Conservation (phyloP, 805 yeast species). For the Saturnispora halmiae region DNA sequence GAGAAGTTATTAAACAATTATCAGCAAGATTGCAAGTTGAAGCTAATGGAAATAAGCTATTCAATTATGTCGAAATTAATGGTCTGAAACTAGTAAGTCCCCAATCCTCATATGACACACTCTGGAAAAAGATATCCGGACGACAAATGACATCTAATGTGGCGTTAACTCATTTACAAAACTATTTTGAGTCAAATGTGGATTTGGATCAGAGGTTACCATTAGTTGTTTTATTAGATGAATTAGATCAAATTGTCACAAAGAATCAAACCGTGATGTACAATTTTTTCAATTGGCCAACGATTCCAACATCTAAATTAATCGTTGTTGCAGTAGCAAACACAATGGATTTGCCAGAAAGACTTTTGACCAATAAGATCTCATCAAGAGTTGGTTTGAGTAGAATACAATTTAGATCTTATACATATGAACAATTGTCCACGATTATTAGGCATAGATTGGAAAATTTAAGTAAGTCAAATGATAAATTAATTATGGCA, state of each 20-base stretch:
- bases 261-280: slow-evolving; percentile 80
- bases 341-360: slow-evolving; percentile 94
- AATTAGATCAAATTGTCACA: slow-evolving; percentile 83
- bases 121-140: slow-evolving; percentile 72
- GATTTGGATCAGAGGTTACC: slow-evolving; percentile 34
- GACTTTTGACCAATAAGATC: slow-evolving; percentile 76
- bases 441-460: slow-evolving; percentile 67
- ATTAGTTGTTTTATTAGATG: slow-evolving; percentile 77
- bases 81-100: slow-evolving; percentile 82
- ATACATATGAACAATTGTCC: slow-evolving; percentile 68
- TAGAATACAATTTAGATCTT: slow-evolving; percentile 83
- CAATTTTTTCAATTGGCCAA: slow-evolving; percentile 97
- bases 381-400: slow-evolving; percentile 85
- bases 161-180: slow-evolving; percentile 61
- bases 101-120: slow-evolving; percentile 65
- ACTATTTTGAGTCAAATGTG: slow-evolving; percentile 41
- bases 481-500: slow-evolving; percentile 39
- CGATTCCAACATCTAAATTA: slow-evolving; percentile 65
- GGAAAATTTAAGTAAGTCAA: slow-evolving; percentile 35
- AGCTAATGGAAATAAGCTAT: slow-evolving; percentile 26
- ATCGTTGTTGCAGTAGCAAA: slow-evolving; percentile 92
- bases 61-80: slow-evolving; percentile 78
- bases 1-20: slow-evolving; percentile 74
- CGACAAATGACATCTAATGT: slow-evolving; percentile 49
- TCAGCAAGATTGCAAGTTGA: slow-evolving; percentile 24